Conservation (phyloP, 2,329 filamentous ascomycete genomes). For the Penicillium sp. region DNA sequence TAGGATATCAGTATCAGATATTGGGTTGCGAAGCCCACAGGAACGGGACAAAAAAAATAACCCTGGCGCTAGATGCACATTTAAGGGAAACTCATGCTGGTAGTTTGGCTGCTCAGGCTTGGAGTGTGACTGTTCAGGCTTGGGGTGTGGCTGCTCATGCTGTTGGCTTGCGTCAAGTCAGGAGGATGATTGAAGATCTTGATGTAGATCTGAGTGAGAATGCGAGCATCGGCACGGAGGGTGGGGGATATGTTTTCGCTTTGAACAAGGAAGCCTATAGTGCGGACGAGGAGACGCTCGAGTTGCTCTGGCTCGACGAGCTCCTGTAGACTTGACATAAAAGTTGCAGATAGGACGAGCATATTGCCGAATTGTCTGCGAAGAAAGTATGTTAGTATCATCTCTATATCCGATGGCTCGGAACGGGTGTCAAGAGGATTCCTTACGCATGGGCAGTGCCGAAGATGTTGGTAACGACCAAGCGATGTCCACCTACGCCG, state of each 20-base stretch:
- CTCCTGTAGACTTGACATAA: conserved; percentile 62
- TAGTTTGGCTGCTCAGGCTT: conserved; percentile 1
- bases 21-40: background rate
- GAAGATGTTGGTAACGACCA: conserved; percentile 11
- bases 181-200: conserved; percentile 43
- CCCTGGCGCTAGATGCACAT: conserved; percentile 9
- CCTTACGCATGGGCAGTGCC: conserved; percentile 13
- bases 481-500: conserved; percentile 5
- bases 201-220: conserved; percentile 59
- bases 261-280: conserved; percentile 71
- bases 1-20: background rate
- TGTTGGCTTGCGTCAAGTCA: background rate
- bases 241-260: conserved; percentile 73
- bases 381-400: conserved; percentile 24
- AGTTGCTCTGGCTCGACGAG: conserved; percentile 60
- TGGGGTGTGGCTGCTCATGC: background rate
- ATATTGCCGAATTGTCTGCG: conserved; percentile 93
- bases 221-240: conserved; percentile 70
- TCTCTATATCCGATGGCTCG: too few species aligned
- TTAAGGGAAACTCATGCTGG: conserved; percentile 4
- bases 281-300: conserved; percentile 64
- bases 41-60: background rate
- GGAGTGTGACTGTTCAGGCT: background rate
- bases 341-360: conserved; percentile 81
- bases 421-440: background rate